phyloP scores from a whole-genome alignment of 192 early-diverging fungal genomes.

The Thoreauomyces humboldtii region DNA sequence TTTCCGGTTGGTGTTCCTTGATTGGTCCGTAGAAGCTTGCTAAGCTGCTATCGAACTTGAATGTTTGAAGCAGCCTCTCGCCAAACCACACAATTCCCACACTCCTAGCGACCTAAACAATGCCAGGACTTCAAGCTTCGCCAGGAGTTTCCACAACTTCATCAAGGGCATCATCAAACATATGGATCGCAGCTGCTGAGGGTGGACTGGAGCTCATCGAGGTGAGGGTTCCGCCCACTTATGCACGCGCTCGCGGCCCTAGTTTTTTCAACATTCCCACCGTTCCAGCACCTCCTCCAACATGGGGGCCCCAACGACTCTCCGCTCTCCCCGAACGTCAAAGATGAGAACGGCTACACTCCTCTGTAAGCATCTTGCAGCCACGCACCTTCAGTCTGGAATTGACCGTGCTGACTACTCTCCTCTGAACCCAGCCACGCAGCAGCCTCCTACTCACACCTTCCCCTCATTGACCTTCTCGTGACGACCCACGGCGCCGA shows the following conservation, averaged over 20 bases:
- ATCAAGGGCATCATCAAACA: too few species aligned
- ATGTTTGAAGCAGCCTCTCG: too few species aligned
- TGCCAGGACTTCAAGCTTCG: too few species aligned
- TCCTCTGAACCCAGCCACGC: slow-evolving; percentile 53
- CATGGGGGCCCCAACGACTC: slow-evolving; percentile 14
- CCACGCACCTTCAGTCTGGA: neutral
- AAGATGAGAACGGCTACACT: slow-evolving; percentile 80
- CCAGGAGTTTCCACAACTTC: too few species aligned
- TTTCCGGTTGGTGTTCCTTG: too few species aligned
- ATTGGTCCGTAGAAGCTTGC: too few species aligned
- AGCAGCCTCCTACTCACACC: slow-evolving; percentile 72
- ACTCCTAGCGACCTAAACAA: too few species aligned
- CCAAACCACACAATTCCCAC: too few species aligned
- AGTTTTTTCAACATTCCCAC: slow-evolving; percentile 45
- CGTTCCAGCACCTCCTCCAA: slow-evolving; percentile 45
- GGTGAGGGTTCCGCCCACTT: slow-evolving; percentile 17
- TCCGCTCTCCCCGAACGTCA: slow-evolving; percentile 49
- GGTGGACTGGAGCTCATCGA: slow-evolving; percentile 60
- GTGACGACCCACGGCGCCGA: slow-evolving; percentile 57
- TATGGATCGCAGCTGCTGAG: slow-evolving; percentile 70
- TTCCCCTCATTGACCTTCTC: slow-evolving; percentile 65
- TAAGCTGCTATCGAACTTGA: too few species aligned
- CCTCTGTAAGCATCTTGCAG: slow-evolving; percentile 50
- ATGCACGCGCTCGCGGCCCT: neutral
- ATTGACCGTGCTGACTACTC: neutral